Conservation (phyloP, 495 filamentous ascomycete genomes). For the Penicillium canariense region DNA sequence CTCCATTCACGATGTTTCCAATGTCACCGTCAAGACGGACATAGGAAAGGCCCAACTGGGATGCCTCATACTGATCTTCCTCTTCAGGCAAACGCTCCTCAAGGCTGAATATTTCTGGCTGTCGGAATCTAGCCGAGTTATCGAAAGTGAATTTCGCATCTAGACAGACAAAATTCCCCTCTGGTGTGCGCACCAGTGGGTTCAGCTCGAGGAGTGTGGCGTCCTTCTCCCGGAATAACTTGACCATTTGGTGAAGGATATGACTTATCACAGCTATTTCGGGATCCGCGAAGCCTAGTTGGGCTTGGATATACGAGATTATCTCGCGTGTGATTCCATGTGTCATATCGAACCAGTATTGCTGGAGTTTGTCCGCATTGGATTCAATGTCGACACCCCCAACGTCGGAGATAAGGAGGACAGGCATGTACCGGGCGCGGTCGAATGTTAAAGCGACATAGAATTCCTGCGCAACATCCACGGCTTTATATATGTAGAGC, state of each 20-base stretch:
- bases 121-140: slow-evolving; percentile 26
- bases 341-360: slow-evolving; percentile 23
- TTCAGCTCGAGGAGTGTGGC: slow-evolving; percentile 36
- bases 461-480: slow-evolving; percentile 29
- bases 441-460: slow-evolving; percentile 38
- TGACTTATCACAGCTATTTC: slow-evolving; percentile 23
- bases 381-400: slow-evolving; percentile 35
- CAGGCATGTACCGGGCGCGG: slow-evolving; percentile 25
- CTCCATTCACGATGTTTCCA: slow-evolving; percentile 37
- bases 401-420: slow-evolving; percentile 29
- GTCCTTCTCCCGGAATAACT: slow-evolving; percentile 33
- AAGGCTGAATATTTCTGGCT: slow-evolving; percentile 24
- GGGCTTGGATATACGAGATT: slow-evolving; percentile 20
- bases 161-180: slow-evolving; percentile 27
- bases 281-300: slow-evolving; percentile 23
- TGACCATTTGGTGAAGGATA: slow-evolving; percentile 27
- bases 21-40: slow-evolving; percentile 33
- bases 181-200: slow-evolving; percentile 28
- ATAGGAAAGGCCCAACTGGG: slow-evolving; percentile 27
- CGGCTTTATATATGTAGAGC: slow-evolving; percentile 34
- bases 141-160: slow-evolving; percentile 36
- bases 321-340: slow-evolving; percentile 26
- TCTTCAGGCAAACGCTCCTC: slow-evolving; percentile 19
- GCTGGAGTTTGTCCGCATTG: slow-evolving; percentile 26
- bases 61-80: slow-evolving; percentile 23